Evolutionary conservation across 306 rosid species (phyloP).

Genomic region (Quercus rubra): DNA sequence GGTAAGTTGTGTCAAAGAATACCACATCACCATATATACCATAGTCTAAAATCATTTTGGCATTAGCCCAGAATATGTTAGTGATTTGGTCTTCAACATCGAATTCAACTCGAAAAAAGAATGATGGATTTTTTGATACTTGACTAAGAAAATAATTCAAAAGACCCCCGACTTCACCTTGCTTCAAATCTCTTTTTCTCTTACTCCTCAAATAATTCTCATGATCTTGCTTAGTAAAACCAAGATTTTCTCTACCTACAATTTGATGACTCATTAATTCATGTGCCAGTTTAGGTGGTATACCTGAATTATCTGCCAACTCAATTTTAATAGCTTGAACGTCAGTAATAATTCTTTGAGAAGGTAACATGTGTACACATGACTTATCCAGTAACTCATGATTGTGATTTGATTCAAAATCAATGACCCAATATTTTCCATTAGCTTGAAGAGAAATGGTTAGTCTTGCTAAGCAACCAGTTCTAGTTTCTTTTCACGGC

Average conservation of each 20-base stretch:
- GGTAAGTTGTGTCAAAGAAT: background rate
- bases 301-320: background rate
- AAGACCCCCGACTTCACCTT: background rate
- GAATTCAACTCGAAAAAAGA: background rate
- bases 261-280: background rate
- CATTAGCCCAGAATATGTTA: background rate
- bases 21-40: background rate
- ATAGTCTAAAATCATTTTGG: background rate
- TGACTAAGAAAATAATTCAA: background rate
- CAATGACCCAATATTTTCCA: background rate
- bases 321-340: background rate
- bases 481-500: background rate
- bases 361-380: background rate
- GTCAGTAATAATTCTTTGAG: background rate
- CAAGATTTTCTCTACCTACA: background rate
- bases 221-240: background rate
- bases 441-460: background rate
- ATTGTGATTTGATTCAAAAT: background rate
- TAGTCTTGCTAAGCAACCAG: background rate
- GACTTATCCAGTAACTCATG: background rate
- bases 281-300: background rate
- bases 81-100: background rate
- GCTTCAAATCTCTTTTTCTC: background rate
- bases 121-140: background rate
- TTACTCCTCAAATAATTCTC: background rate